phyloP scores from a whole-genome alignment of 1,284 basidiomycete genomes.

The Ganoderma boninense region DNA sequence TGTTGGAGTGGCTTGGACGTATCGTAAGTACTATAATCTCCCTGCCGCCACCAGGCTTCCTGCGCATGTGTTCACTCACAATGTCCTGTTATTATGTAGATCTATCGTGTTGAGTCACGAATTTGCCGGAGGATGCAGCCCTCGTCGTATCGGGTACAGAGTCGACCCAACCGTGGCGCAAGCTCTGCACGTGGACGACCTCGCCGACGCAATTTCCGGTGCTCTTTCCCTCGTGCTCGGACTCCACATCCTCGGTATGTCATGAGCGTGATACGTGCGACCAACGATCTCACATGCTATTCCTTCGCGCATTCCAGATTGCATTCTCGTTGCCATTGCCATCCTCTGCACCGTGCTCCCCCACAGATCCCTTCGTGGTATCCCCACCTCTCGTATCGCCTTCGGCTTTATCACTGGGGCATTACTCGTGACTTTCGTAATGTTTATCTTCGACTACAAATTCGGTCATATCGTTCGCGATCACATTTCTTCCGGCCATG shows the following conservation, averaged over 20 bases:
- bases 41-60: conserved; percentile 11
- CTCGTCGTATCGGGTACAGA: conserved; percentile 56
- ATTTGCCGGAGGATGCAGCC: conserved; percentile 53
- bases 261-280: neutral
- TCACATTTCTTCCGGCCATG: conserved; percentile 50
- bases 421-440: conserved; percentile 9
- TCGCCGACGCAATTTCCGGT: conserved; percentile 52
- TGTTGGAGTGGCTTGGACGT: conserved; percentile 57
- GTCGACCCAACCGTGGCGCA: conserved; percentile 56
- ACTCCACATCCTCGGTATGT: conserved; percentile 56
- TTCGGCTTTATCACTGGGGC: neutral
- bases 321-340: conserved; percentile 56
- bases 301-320: conserved; percentile 45
- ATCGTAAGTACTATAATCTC: conserved; percentile 46
- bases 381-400: neutral
- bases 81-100: conserved; percentile 40
- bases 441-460: conserved; percentile 62
- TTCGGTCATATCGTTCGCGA: conserved; percentile 46
- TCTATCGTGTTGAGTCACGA: conserved; percentile 48
- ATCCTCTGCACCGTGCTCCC: conserved; percentile 41
- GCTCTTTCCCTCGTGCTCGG: conserved; percentile 49
- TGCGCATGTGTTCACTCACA: conserved; percentile 11
- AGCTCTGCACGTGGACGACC: conserved; percentile 50
- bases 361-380: neutral
- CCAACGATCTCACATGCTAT: neutral